Percentiles rank a stretch among this genome's conserved stretches.
Conservation (phyloP, 805 yeast genomes). For the Candida jianshihensis region DNA sequence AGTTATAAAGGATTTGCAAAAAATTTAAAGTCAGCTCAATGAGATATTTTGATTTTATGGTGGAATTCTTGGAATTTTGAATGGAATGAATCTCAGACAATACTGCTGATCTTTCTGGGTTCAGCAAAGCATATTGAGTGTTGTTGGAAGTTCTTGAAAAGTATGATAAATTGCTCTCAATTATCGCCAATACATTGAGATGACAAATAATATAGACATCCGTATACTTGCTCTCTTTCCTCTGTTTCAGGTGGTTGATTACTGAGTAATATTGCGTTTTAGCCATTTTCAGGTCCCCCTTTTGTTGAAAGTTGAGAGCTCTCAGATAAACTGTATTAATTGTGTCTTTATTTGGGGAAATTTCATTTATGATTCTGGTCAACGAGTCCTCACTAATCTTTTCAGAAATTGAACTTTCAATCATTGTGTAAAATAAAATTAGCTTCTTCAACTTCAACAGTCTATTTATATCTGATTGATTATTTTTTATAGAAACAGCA, state of each 20-base stretch:
- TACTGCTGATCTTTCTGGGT: constrained; percentile 4
- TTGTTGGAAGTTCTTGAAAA: constrained; percentile 2
- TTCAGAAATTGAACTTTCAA: constrained; percentile 5
- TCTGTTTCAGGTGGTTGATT: constrained; percentile 2
- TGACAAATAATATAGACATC: constrained; percentile 12
- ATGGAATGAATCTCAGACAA: constrained; percentile 3
- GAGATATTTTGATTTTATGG: constrained; percentile 8
- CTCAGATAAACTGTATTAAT: constrained; percentile 4
- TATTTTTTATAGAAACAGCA: neutral
- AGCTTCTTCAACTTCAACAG: constrained; percentile 2
- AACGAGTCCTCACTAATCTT: constrained; percentile 1
- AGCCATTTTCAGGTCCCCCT: constrained; percentile 8
- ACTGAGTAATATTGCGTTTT: constrained; percentile 5
- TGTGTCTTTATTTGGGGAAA: neutral
- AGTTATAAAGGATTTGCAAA: constrained; percentile 11
- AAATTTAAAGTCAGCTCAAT: constrained; percentile 8
- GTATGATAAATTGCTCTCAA: constrained; percentile 11
- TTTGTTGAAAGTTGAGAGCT: constrained; percentile 13
- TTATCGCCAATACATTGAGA: constrained; percentile 9
- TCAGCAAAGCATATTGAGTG: constrained; percentile 2
- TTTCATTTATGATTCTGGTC: constrained; percentile 2
- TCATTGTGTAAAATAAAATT: constrained; percentile 7
- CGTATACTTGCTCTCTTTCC: constrained; percentile 1
- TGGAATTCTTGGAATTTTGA: constrained; percentile 3
- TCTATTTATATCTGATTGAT: neutral